Base-by-base conservation (phyloP, 129 eudicot genomes). In the Flaveria trinervia region DNA sequence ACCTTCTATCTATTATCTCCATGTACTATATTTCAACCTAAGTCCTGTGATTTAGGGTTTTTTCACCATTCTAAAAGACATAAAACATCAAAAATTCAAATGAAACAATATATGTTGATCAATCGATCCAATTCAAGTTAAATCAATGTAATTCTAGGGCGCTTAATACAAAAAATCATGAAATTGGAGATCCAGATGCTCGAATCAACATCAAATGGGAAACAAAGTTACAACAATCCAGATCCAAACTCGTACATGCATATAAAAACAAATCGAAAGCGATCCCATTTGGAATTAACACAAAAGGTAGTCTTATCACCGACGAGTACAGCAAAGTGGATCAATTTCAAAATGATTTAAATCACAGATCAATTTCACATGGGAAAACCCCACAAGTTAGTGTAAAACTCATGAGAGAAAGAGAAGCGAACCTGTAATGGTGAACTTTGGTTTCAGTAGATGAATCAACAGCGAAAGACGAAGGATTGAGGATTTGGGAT, bases 381-480 rank as follows among this genome's bases (percentile, higher is more conserved):
- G 41, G 41, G 41, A 59, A 23, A 23, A 2, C 2, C 36, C n/a
- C 16, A 16, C 16, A 26, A 48, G 3, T 36, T 3, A 50, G 75
- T 68, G 11, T 71, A 72, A 75, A 75, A 65, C 64, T 20, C 43
- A 36, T 46, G 48, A 17, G 41, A 46, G 30, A 61, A 43, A 44
- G 28, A 22, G 59, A 71, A 23, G 57, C 71, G 11, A 75, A 75
- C 79, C 79, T 75, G 60, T n/a, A 44, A 74, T n/a, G 30, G 49
- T 45, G 52, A 62, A 39, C 49, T 70, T 18, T 59, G 18, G 44
- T 20, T 57, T 57, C 15, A 57, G 33, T 57, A 5, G 52, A 30
- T 36, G 43, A 57, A 39, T 20, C 68, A 12, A 25, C 36, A 44
- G 50, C 48, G 71, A 46, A 64, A 75, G 15, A 57, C 28, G n/a